Percentiles rank a stretch among this genome's conserved stretches.
Conservation (phyloP, 371 early-diverging fungal species). For the Gilbertella persicaria region DNA sequence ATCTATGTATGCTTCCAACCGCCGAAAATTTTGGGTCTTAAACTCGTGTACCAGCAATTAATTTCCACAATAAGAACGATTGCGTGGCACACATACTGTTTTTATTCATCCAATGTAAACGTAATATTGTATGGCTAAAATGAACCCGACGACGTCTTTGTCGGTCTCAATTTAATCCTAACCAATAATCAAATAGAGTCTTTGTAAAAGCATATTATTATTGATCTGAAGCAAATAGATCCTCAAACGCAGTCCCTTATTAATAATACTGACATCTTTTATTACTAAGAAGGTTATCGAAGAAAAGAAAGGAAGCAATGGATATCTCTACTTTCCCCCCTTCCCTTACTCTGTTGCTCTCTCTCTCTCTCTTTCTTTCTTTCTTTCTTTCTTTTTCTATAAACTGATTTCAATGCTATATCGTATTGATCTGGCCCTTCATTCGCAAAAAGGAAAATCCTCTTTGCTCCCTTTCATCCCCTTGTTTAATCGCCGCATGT, state of each 20-base stretch:
- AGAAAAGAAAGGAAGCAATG: too few species aligned
- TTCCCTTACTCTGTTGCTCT: not conserved
- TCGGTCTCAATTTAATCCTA: constrained; percentile 13
- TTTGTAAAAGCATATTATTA: too few species aligned
- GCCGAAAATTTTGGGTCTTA: too few species aligned
- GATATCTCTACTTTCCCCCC: too few species aligned
- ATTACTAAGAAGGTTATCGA: too few species aligned
- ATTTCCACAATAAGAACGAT: not conserved
- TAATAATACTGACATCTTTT: too few species aligned
- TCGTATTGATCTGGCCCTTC: not conserved
- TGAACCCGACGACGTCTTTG: constrained; percentile 4
- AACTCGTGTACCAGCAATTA: too few species aligned
- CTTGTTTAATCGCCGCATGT: constrained; percentile 6
- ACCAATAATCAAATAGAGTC: constrained; percentile 7
- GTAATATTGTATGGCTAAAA: constrained; percentile 15
- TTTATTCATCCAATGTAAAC: constrained; percentile 8
- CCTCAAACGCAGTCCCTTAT: too few species aligned
- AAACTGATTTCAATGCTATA: not conserved
- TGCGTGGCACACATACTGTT: not conserved
- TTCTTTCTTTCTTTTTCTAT: not conserved
- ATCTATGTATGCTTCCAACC: too few species aligned
- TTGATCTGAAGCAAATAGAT: too few species aligned
- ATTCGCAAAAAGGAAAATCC: not conserved
- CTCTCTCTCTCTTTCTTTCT: not conserved
- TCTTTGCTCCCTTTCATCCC: not conserved